phyloP scores from a whole-genome alignment of 2,329 filamentous ascomycete genomes.

The Colletotrichum zoysiae region DNA sequence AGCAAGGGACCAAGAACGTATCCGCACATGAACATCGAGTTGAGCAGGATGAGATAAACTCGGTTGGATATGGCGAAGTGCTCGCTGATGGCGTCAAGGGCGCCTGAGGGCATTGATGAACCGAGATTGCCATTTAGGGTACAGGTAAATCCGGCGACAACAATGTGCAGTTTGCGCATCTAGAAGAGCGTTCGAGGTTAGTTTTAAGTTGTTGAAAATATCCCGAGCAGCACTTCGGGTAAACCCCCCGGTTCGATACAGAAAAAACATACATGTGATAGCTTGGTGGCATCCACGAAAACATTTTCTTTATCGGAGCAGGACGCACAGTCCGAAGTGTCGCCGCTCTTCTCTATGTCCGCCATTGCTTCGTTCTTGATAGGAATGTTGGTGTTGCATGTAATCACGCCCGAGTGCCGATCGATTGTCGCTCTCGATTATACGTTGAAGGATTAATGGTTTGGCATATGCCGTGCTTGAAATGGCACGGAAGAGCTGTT shows the following conservation, averaged over 20 bases:
- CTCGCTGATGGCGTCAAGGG: conserved; percentile 51
- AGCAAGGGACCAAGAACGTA: conserved; percentile 52
- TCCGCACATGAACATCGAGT: conserved; percentile 53
- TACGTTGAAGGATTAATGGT: background rate
- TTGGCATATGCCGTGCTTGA: background rate
- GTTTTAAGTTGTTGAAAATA: too few species aligned
- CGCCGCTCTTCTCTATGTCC: conserved; percentile 34
- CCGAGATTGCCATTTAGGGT: conserved; percentile 54
- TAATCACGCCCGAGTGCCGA: background rate
- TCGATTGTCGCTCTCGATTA: background rate
- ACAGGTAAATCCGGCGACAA: conserved; percentile 52
- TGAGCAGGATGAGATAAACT: conserved; percentile 50
- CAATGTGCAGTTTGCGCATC: conserved; percentile 50
- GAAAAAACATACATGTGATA: conserved; percentile 46
- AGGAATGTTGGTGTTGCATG: too few species aligned
- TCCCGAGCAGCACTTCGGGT: background rate
- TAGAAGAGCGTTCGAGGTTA: background rate
- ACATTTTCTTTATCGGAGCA: background rate
- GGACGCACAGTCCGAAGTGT: conserved; percentile 40
- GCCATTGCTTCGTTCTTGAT: background rate
- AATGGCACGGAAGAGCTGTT: too few species aligned
- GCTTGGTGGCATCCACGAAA: conserved; percentile 48
- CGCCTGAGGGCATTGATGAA: conserved; percentile 53
- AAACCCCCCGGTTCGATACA: too few species aligned
- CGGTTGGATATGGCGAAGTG: conserved; percentile 47